These are phyloP conservation scores for Trypanosoma cruzi DNA, from an alignment of 208 protist genomes.

Conservation along the genomic window DNA sequence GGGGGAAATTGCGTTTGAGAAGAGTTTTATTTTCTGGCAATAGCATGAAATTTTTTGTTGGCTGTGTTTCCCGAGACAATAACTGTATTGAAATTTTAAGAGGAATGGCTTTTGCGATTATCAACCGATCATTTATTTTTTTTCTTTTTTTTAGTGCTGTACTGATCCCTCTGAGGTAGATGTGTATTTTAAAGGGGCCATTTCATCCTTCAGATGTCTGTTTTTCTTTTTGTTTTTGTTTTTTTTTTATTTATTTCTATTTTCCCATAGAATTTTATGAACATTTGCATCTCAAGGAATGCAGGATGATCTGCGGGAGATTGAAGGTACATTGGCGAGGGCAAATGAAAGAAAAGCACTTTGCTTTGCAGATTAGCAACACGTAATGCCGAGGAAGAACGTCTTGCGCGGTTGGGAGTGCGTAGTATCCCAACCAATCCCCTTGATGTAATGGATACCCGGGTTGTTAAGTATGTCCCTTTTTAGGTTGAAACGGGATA, in stretches of 20 bases:
- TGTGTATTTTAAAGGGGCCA: too few species aligned
- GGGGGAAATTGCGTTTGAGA: neutral
- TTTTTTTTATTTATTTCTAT: conserved; percentile 13
- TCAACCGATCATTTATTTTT: too few species aligned
- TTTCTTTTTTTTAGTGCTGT: too few species aligned
- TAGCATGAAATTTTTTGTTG: too few species aligned
- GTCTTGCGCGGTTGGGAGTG: conserved; percentile 54
- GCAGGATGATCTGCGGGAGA: conserved; percentile 80
- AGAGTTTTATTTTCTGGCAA: neutral
- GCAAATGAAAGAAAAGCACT: conserved; percentile 81
- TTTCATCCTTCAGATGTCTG: too few species aligned
- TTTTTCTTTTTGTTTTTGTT: conserved; percentile 1
- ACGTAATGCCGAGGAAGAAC: conserved; percentile 58
- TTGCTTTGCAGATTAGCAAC: conserved; percentile 80
- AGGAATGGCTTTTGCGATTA: too few species aligned
- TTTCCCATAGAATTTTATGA: too few species aligned
- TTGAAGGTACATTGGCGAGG: conserved; percentile 82
- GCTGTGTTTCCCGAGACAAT: too few species aligned
- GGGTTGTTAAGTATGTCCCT: conserved; percentile 74
- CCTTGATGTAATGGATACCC: conserved; percentile 48
- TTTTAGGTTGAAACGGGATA: conserved; percentile 64
- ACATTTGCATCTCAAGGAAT: conserved; percentile 33
- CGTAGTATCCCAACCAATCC: conserved; percentile 71
- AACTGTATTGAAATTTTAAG: too few species aligned
- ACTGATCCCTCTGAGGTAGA: too few species aligned